A percentile compares a stretch with the other conserved stretches of the same genome.
phyloP scores from a whole-genome alignment of 345 rosid species.

The Eucalyptus pauciflora region DNA sequence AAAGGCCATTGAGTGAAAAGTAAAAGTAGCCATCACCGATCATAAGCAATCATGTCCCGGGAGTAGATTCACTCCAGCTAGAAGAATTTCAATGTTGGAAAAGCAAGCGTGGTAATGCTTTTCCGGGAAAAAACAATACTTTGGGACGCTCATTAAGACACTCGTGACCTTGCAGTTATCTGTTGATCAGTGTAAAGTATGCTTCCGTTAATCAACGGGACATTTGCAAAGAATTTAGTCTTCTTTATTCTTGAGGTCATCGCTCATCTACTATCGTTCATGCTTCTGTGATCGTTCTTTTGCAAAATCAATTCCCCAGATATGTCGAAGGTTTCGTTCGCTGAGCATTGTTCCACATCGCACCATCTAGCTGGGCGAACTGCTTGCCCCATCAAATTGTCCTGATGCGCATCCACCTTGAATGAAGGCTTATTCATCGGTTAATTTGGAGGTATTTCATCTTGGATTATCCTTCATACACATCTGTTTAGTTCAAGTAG shows the following conservation, averaged over 20 bases:
- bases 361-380: not conserved
- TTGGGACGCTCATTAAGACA: not conserved
- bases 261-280: not conserved
- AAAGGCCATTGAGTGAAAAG: not conserved
- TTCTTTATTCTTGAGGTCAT: not conserved
- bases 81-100: not conserved
- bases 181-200: not conserved
- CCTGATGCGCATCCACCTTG: not conserved
- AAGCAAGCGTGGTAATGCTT: not conserved
- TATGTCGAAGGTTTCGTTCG: not conserved
- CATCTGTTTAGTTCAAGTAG: not conserved
- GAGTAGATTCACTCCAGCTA: not conserved
- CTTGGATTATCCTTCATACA: not conserved
- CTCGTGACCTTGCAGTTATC: not conserved
- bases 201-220: not conserved
- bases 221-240: not conserved
- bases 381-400: not conserved
- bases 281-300: not conserved
- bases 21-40: not conserved
- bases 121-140: not conserved
- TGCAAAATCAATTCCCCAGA: not conserved
- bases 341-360: not conserved
- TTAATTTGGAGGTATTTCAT: not conserved
- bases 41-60: not conserved
- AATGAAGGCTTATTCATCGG: not conserved